Conservation (phyloP, 2,329 filamentous ascomycete species). For the Botrytis fragariae region DNA sequence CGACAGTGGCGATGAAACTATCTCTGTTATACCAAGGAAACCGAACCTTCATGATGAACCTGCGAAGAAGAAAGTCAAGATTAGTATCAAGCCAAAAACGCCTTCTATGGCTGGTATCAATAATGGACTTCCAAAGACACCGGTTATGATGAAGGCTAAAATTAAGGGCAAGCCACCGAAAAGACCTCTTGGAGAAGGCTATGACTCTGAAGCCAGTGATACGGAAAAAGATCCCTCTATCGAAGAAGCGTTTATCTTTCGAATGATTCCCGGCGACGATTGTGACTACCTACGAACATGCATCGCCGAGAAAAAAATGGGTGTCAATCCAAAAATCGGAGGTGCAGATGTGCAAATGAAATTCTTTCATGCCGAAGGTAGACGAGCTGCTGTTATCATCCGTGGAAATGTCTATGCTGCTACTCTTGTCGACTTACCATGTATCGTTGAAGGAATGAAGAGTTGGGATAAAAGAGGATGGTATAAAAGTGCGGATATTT, state of each 20-base stretch:
- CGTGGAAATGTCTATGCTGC: slow-evolving; percentile 62
- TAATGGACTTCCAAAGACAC: slow-evolving; percentile 30
- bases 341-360: slow-evolving; percentile 78
- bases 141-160: slow-evolving; percentile 53
- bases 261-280: slow-evolving; percentile 83
- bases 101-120: slow-evolving; percentile 15
- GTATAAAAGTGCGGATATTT: slow-evolving; percentile 73
- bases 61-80: slow-evolving; percentile 49
- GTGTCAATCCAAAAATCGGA: slow-evolving; percentile 57
- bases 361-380: slow-evolving; percentile 67
- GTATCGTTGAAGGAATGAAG: slow-evolving; percentile 70
- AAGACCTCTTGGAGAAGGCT: slow-evolving; percentile 79
- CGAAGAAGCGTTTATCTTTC: slow-evolving; percentile 84
- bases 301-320: slow-evolving; percentile 75
- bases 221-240: slow-evolving; percentile 82
- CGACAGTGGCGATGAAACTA: slow-evolving; percentile 47
- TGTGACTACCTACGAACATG: slow-evolving; percentile 77
- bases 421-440: slow-evolving; percentile 65
- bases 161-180: slow-evolving; percentile 66
- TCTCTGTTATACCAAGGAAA: slow-evolving; percentile 26
- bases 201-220: slow-evolving; percentile 94
- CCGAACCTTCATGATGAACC: slow-evolving; percentile 17
- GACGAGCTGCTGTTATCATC: slow-evolving; percentile 60
- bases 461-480: slow-evolving; percentile 71
- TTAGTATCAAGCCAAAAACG: slow-evolving; percentile 21